Percentiles rank a stretch among this genome's conserved stretches.
Evolutionary conservation across 192 early-diverging fungal genomes (phyloP).

Genomic region (Backusella luteola): DNA sequence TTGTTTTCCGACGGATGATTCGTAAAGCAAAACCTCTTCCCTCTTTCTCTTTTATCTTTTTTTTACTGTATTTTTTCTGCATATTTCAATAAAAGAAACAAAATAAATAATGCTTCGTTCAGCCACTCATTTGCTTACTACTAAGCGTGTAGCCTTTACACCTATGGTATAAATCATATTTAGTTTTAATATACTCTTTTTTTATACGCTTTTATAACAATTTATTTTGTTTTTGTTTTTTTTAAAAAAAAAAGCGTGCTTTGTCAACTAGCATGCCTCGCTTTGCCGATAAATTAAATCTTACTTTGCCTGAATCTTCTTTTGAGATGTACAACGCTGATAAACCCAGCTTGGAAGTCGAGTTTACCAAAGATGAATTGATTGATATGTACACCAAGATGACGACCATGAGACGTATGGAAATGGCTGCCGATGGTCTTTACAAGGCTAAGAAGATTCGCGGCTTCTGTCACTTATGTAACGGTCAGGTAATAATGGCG

Average conservation of each 20-base stretch:
- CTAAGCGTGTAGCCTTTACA: constrained; percentile 19
- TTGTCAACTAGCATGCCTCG: constrained; percentile 36
- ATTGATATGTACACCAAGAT: constrained; percentile 85
- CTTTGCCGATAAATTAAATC: constrained; percentile 48
- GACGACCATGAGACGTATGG: constrained; percentile 87
- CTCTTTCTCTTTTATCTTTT: background rate
- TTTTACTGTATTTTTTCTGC: constrained; percentile 11
- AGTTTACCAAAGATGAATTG: constrained; percentile 69
- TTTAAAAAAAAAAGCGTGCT: constrained; percentile 25
- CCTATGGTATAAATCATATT: constrained; percentile 12
- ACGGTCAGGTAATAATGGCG: constrained; percentile 73
- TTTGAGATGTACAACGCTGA: constrained; percentile 89
- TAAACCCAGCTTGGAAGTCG: constrained; percentile 57
- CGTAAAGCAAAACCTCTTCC: background rate
- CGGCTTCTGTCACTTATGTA: constrained; percentile 98
- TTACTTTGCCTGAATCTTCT: constrained; percentile 68
- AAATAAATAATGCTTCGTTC: constrained; percentile 32
- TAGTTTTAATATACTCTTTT: background rate
- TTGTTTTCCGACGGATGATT: background rate
- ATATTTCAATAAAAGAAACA: constrained; percentile 7
- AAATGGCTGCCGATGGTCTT: constrained; percentile 90
- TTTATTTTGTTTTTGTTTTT: background rate
- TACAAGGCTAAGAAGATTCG: constrained; percentile 98
- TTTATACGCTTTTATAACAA: background rate
- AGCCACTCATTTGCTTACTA: constrained; percentile 33